phyloP scores from a whole-genome alignment of 1,284 basidiomycete species.

The Apiotrichum gamsii region DNA sequence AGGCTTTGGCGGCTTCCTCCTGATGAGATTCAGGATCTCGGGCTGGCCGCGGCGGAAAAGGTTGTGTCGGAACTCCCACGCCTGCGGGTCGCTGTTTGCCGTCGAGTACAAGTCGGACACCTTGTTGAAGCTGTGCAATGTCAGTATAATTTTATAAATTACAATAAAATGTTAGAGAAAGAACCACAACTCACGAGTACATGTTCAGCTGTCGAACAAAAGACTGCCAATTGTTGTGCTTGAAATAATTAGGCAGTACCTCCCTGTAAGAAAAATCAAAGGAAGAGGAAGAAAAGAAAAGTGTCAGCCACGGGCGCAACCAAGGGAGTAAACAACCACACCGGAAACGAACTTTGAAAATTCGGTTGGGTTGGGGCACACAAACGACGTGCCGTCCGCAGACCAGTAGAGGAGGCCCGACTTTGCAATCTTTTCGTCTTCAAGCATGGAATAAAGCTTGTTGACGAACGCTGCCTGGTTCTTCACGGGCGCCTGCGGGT shows the following conservation, averaged over 20 bases:
- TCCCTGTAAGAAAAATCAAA: too few species aligned
- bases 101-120: slow-evolving; percentile 45
- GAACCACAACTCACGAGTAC: slow-evolving; percentile 45
- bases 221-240: slow-evolving; percentile 50
- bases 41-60: slow-evolving; percentile 47
- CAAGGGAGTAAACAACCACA: too few species aligned
- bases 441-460: slow-evolving; percentile 48
- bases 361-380: slow-evolving; percentile 47
- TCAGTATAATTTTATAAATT: neutral
- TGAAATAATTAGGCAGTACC: slow-evolving; percentile 48
- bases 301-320: too few species aligned
- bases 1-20: slow-evolving; percentile 44
- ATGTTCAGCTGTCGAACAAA: slow-evolving; percentile 50
- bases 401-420: slow-evolving; percentile 47
- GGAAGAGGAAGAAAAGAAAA: too few species aligned
- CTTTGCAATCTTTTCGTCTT: slow-evolving; percentile 41
- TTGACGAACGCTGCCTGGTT: slow-evolving; percentile 47
- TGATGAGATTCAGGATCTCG: slow-evolving; percentile 44
- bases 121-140: slow-evolving; percentile 48
- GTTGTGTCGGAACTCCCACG: slow-evolving; percentile 49
- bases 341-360: slow-evolving; percentile 47
- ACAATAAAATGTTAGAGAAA: too few species aligned
- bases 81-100: slow-evolving; percentile 37
- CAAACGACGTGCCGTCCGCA: slow-evolving; percentile 44
- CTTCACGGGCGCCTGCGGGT: slow-evolving; percentile 31